phyloP scores from a whole-genome alignment of 2,329 filamentous ascomycete genomes.

The Fusarium sp. region DNA sequence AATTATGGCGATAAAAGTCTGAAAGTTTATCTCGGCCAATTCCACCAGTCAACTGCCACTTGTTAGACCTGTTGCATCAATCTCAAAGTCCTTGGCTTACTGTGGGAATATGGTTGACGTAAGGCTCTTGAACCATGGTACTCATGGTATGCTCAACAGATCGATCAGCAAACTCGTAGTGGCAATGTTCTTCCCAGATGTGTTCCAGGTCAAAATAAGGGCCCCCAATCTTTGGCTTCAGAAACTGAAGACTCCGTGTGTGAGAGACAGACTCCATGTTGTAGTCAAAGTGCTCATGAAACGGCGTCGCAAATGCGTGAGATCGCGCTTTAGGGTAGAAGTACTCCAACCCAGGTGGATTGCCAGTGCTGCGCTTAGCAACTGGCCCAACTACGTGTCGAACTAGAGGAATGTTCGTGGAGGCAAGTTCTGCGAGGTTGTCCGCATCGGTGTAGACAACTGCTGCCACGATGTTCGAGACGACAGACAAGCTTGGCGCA shows the following conservation, averaged over 20 bases:
- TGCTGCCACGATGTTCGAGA: constrained; percentile 42
- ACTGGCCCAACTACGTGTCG: constrained; percentile 34
- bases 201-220: constrained; percentile 80
- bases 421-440: constrained; percentile 5
- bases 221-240: constrained; percentile 73
- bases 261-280: constrained; percentile 72
- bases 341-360: constrained; percentile 51
- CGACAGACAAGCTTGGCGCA: constrained; percentile 35
- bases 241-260: constrained; percentile 73
- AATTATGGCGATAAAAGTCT: constrained; percentile 78
- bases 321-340: constrained; percentile 55
- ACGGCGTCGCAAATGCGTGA: constrained; percentile 62
- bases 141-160: constrained; percentile 80
- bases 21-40: constrained; percentile 74
- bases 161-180: constrained; percentile 77
- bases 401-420: constrained; percentile 23
- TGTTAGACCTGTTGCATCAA: rapidly evolving
- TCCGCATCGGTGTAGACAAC: constrained; percentile 39
- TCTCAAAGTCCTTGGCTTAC: constrained; percentile 53
- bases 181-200: constrained; percentile 84
- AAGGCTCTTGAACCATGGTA: constrained; percentile 83
- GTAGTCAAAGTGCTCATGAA: constrained; percentile 63
- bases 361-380: background rate
- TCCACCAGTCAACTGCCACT: constrained; percentile 70
- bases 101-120: constrained; percentile 83